These are phyloP conservation scores for Chaetomium tenue DNA, from an alignment of 495 filamentous ascomycete species.

Conservation along the genomic window DNA sequence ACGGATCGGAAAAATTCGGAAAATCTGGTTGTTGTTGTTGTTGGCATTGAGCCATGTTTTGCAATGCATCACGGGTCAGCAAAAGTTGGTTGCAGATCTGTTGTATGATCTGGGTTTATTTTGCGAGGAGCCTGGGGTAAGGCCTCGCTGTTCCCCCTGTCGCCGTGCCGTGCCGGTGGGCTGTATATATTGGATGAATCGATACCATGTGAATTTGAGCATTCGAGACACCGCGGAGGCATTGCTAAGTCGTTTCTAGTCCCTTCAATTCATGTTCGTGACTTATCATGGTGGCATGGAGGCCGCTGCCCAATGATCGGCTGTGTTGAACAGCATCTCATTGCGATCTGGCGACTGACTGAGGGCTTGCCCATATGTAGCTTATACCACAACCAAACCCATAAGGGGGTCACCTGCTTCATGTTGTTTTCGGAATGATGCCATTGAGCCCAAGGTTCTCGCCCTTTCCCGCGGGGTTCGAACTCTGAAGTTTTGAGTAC, in stretches of 20 bases:
- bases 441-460: no score
- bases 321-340: no score
- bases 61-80: conserved; percentile 25
- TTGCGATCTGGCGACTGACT: no score
- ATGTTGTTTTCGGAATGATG: no score
- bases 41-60: conserved; percentile 12
- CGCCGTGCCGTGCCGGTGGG: conserved; percentile 11
- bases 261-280: neutral
- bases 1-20: conserved; percentile 14
- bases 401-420: no score
- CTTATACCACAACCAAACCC: no score
- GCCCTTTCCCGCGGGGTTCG: no score
- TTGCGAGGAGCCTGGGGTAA: conserved; percentile 9
- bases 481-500: no score
- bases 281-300: neutral
- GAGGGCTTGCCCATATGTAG: no score
- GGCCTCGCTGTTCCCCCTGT: conserved; percentile 8
- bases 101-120: conserved; percentile 21
- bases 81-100: conserved; percentile 23
- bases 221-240: neutral
- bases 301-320: no score
- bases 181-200: conserved; percentile 31
- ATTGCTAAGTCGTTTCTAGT: neutral
- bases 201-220: conserved; percentile 30
- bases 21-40: neutral